Evolutionary conservation across 2,329 filamentous ascomycete species (phyloP).

Genomic region (Botrytis elliptica): DNA sequence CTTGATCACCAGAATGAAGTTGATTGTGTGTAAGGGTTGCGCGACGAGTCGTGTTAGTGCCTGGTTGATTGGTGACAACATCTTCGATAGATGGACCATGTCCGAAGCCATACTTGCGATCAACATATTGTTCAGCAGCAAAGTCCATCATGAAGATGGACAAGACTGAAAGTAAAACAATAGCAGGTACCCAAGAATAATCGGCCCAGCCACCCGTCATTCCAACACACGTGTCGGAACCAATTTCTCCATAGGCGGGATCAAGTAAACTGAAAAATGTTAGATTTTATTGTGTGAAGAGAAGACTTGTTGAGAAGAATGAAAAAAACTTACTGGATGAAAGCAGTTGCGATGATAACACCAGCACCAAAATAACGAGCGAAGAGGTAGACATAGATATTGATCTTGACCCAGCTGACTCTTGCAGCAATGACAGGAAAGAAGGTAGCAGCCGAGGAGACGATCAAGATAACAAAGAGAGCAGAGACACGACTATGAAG

Average conservation of each 20-base stretch:
- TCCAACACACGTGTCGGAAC: conserved; percentile 50
- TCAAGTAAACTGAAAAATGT: conserved; percentile 46
- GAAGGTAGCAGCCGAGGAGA: conserved; percentile 57
- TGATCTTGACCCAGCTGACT: conserved; percentile 55
- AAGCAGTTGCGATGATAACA: conserved; percentile 75
- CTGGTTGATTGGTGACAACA: conserved; percentile 32
- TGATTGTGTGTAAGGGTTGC: conserved; percentile 40
- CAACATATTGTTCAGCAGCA: conserved; percentile 53
- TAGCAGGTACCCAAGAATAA: conserved; percentile 36
- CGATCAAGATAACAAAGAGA: conserved; percentile 71
- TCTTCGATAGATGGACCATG: conserved; percentile 33
- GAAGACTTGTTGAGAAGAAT: conserved; percentile 33
- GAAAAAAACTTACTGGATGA: conserved; percentile 62
- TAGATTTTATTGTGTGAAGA: neutral
- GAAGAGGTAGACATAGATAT: conserved; percentile 66
- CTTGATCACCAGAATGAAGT: conserved; percentile 45
- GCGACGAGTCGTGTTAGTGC: neutral
- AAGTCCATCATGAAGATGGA: conserved; percentile 57
- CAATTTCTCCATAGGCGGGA: conserved; percentile 46
- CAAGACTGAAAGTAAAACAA: conserved; percentile 58
- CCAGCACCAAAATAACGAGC: conserved; percentile 69
- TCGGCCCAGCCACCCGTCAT: conserved; percentile 49
- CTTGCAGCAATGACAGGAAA: conserved; percentile 67
- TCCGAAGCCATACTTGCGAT: conserved; percentile 35
- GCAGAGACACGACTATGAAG: conserved; percentile 57